Base-by-base conservation (phyloP, 306 rosid species). In the Gleditsia sinensis region DNA sequence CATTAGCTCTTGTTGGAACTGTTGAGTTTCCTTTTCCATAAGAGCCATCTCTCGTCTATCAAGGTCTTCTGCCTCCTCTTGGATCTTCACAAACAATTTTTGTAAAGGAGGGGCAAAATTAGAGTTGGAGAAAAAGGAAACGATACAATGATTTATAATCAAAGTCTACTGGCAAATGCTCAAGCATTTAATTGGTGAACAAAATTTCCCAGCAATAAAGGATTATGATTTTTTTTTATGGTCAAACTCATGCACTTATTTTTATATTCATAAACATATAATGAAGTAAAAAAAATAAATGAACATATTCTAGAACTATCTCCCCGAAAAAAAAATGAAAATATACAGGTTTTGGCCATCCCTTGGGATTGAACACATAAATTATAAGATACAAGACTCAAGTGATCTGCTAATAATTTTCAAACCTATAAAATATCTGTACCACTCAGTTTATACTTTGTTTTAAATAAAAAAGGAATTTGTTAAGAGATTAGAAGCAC, bases 61-160 rank as follows among this genome's bases (percentile, higher is more conserved):
- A 76, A 94, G 97, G 80, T 88, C 92, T 71, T 81, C 86, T 42
- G 97, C 94, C 86, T 94, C 97, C 80, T 83, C 72, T 63, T 84
- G 90, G 69, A 94, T 90, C 98, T 94, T 73, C 45, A 75, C 70
- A 78, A 81, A 66, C 75, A 24, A 62, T 42, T 78, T 62, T 23
- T 25, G 11, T 34, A n/a, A 19, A 48, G 8, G 2, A 50, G 45
- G 21, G 4, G 37, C 0, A 5, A 1, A 11, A 40, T 3, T 16
- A 13, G 53, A 67, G 27, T 3, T 20, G 54, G 34, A 19, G 11
- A 66, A 12, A 23, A 36, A 21, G 36, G 7, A 69, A 74, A 24
- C 34, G 53, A 43, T 62, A 43, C 42, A 53, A 37, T 67, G 42
- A 23, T 27, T 34, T 71, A 49, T 24, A 42, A 56, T 68, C 53